Evolutionary conservation across 2,329 filamentous ascomycete species (phyloP).

Genomic region (Colletotrichum costaricense): DNA sequence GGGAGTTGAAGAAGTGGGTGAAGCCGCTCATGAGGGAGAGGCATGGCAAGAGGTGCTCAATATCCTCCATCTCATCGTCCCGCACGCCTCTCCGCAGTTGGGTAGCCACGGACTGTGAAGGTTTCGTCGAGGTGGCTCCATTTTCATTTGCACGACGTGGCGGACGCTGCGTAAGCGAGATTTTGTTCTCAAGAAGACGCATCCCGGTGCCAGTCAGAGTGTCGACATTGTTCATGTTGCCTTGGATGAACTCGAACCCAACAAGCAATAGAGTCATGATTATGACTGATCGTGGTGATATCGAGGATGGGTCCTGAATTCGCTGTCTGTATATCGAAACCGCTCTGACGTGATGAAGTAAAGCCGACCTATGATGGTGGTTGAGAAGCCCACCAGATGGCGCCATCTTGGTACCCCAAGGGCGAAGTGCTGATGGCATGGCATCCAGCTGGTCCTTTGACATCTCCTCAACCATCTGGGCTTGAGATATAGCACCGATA

Average conservation of each 20-base stretch:
- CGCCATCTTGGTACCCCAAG: not conserved
- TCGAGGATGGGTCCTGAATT: slow-evolving; percentile 3
- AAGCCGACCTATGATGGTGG: slow-evolving; percentile 30
- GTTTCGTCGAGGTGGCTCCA: not conserved
- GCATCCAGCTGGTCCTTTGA: not conserved
- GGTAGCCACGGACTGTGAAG: not conserved
- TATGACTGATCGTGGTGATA: slow-evolving; percentile 31
- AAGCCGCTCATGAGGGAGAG: slow-evolving; percentile 32
- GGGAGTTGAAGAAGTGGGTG: slow-evolving; percentile 32
- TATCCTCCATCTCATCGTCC: slow-evolving; percentile 32
- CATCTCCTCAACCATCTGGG: slow-evolving; percentile 27
- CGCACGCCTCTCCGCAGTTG: not conserved
- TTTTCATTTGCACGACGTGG: not conserved
- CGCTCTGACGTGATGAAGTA: slow-evolving; percentile 31
- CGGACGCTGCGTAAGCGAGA: not conserved
- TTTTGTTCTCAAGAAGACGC: slow-evolving; percentile 17
- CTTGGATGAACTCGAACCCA: slow-evolving; percentile 37
- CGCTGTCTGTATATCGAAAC: slow-evolving; percentile 34
- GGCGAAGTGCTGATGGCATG: not conserved
- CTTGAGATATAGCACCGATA: slow-evolving; percentile 37
- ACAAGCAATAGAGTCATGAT: slow-evolving; percentile 37
- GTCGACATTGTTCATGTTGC: slow-evolving; percentile 33
- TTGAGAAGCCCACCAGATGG: not conserved
- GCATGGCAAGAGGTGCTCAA: slow-evolving; percentile 31
- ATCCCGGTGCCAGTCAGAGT: slow-evolving; percentile 28